A percentile compares a stretch with the other conserved stretches of the same genome.
Conservation (phyloP, 1,284 basidiomycete genomes). For the Hypsizygus ulmarius region DNA sequence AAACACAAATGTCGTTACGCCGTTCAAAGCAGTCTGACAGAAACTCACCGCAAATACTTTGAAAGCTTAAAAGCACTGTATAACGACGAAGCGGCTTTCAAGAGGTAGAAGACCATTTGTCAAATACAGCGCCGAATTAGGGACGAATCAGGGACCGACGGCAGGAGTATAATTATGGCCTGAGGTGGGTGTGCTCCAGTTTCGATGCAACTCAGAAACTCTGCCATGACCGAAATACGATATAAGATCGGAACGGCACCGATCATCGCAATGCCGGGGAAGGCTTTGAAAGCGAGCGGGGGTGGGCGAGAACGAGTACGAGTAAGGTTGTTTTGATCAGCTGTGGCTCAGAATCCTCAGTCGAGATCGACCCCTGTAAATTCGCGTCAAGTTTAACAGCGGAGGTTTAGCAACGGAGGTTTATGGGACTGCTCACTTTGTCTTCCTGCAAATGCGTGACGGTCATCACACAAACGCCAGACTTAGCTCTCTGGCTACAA, state of each 20-base stretch:
- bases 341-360: constrained; percentile 18
- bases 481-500: constrained; percentile 22
- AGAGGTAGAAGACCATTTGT: constrained; percentile 13
- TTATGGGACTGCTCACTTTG: constrained; percentile 12
- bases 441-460: constrained; percentile 17
- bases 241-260: constrained; percentile 16
- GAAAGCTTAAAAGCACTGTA: constrained; percentile 20
- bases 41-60: constrained; percentile 13
- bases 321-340: constrained; percentile 14
- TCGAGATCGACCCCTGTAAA: background rate
- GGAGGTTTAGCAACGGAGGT: background rate
- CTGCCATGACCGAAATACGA: constrained; percentile 11
- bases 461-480: constrained; percentile 24
- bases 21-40: too few species aligned
- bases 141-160: constrained; percentile 15
- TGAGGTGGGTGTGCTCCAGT: constrained; percentile 13
- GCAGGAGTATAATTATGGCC: constrained; percentile 14
- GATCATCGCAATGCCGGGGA: constrained; percentile 2
- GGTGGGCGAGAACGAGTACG: constrained; percentile 5
- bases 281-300: background rate
- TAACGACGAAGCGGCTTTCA: constrained; percentile 15
- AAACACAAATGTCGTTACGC: too few species aligned
- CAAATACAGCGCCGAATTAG: constrained; percentile 6
- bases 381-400: background rate
- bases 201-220: constrained; percentile 7